Base-by-base conservation (phyloP, 2,329 filamentous ascomycete genomes). In the Coniochaeta hoffmannii region DNA sequence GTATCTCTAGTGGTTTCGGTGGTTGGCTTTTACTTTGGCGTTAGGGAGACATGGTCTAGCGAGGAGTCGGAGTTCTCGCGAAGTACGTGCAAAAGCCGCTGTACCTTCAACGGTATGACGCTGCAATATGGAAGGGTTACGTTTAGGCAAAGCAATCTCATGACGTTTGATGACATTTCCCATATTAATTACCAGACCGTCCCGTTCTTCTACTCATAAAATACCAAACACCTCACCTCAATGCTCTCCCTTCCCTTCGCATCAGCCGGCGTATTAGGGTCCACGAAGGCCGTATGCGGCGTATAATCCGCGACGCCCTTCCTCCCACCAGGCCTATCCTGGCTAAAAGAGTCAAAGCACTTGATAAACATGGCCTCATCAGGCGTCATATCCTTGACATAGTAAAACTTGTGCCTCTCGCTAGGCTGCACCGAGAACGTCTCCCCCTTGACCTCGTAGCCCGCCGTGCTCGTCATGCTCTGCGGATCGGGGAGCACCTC, bases 341-440 rank as follows among this genome's bases (percentile, higher is more conserved):
- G 66, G 41, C 71, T 71, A 61, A 71, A 68, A 4, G 75, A 78
- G 62, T 81, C 78, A 59, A 80, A 81, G 62, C 79, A 81, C 73
- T 81, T 78, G 60, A 78, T 70, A 36, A 78, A 66, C 60, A 78
- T 62, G 9, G 66, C 73, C 66, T 77, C 73, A n/a, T 76, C 74
- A 4, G 74, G 74, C 50, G 76, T 81, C 85, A 88, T 87, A 62
- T 87, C 84, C 69, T 85, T 86, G 65, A 80, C 72, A 61, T 87
- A 88, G 62, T 79, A 87, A 62, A 86, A 86, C 61, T 74, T 73
- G 65, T 88, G 85, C 15, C 66, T 67, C 8, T 81, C 76, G 60
- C 72, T 86, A 3, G 82, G 76, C 49, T 75, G 71, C 0, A 88
- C 80, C 0, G 73, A 75, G 64, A 84, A 78, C 1, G 83, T 87